Evolutionary conservation across 2,329 filamentous ascomycete species (phyloP), one percentile per base, ranked within the genome.

Genomic region (Trichoderma oligosporum): DNA sequence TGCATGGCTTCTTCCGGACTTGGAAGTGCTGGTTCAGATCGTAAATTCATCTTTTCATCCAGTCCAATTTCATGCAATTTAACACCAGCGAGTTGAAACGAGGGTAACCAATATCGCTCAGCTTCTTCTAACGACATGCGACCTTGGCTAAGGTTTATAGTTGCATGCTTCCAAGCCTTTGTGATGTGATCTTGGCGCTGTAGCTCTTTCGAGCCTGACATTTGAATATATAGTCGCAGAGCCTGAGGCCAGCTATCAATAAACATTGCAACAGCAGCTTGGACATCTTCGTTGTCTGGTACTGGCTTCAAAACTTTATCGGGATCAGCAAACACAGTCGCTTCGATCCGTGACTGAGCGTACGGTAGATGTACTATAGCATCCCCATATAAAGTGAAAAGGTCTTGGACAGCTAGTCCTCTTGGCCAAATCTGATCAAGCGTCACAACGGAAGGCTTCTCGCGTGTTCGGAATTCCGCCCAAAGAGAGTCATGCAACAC

Each of bases 91-190:
- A 9, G 2, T 4, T 18, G 2, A 36, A 58, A 58, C 7, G 27
- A 6, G 7, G 49, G 35, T 22, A 18, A 36, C 56, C 56, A 58
- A 31, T 41, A 56, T n/a, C 49, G 42, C 16, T n/a, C 44, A 2
- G 49, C 44, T 7, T 58, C 56, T 42, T 58, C 56, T 12, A 11
- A 7, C 11, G 56, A 48, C 49, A 58, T 55, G 16, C 56, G 56
- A 14, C 4, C 24, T 16, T 48, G 47, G 31, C 42, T 48, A 4
- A 58, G 44, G n/a, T 33, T 35, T n/a, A 35, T 7, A 4, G 35
- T 58, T 4, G 56, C 51, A 18, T 58, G 18, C 1, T 16, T n/a
- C 56, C 56, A 58, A 8, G 56, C 51, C 14, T n/a, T 42, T 16
- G 12, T 16, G 7, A 56, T 44, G 27, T 35, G 56, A 3, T 55